Conservation (phyloP, 2,329 filamentous ascomycete species). For the Ceratocystis alfenasii region DNA sequence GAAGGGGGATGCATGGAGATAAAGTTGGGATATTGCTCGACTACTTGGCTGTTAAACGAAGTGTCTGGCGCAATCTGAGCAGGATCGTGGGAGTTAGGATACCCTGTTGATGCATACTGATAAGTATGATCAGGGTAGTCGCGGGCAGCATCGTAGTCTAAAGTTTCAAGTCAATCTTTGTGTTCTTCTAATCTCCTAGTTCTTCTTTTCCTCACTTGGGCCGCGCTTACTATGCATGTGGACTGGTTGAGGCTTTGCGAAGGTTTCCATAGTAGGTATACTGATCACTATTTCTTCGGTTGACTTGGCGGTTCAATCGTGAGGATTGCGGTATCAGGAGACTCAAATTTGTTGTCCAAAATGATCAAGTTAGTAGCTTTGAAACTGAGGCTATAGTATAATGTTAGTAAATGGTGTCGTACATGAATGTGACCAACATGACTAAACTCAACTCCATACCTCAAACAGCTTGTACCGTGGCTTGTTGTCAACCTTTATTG, state of each 20-base stretch:
- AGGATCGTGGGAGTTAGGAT: constrained; percentile 24
- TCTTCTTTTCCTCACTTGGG: no score
- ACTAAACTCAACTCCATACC: constrained; percentile 32
- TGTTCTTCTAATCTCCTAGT: neutral
- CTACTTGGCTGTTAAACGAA: constrained; percentile 46
- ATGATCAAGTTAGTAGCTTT: constrained; percentile 37
- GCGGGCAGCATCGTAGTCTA: constrained; percentile 50
- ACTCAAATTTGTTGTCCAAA: constrained; percentile 44
- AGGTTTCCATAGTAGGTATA: constrained; percentile 34
- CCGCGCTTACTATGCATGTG: constrained; percentile 68
- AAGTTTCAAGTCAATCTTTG: neutral
- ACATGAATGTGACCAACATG: neutral
- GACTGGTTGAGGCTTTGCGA: constrained; percentile 66
- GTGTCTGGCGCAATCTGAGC: constrained; percentile 40
- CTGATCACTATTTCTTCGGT: constrained; percentile 41
- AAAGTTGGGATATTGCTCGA: constrained; percentile 54
- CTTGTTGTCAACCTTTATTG: constrained; percentile 41
- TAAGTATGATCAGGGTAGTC: constrained; percentile 47
- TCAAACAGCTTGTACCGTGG: constrained; percentile 47
- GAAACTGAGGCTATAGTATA: neutral
- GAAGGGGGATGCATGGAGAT: constrained; percentile 43
- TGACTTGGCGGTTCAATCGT: constrained; percentile 46
- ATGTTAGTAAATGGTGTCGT: neutral
- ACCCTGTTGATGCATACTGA: constrained; percentile 38
- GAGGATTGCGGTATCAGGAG: constrained; percentile 45